Conservation (phyloP, 177 flowering plant genomes). For the Vitis hybrid region DNA sequence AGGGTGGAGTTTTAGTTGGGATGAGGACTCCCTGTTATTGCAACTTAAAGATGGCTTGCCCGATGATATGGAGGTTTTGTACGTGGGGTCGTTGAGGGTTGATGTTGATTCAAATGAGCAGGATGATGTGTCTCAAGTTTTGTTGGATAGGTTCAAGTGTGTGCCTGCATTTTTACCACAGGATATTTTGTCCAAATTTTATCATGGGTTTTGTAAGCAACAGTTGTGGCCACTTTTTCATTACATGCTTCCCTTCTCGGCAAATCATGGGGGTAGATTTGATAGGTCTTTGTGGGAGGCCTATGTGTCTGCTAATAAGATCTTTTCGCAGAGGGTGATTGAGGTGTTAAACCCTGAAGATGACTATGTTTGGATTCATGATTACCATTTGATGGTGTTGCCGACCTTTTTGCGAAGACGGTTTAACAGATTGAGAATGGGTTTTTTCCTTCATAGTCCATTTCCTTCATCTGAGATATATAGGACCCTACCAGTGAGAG, state of each 20-base stretch:
- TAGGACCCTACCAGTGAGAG: constrained; percentile 17
- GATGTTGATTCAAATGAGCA: constrained; percentile 16
- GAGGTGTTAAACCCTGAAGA: constrained; percentile 24
- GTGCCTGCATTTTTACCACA: constrained; percentile 15
- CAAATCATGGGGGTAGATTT: constrained; percentile 12
- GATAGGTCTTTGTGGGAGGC: constrained; percentile 20
- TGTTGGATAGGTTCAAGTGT: constrained; percentile 15
- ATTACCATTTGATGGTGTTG: constrained; percentile 22
- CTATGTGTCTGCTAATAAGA: constrained; percentile 23
- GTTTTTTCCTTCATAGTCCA: constrained; percentile 11
- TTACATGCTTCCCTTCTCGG: constrained; percentile 17
- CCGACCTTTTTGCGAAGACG: constrained; percentile 19
- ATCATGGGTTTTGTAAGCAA: constrained; percentile 19
- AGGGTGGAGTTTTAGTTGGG: constrained; percentile 11
- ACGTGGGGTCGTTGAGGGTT: constrained; percentile 15
- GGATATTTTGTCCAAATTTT: constrained; percentile 10
- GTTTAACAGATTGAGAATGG: constrained; percentile 15
- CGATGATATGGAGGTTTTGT: constrained; percentile 11
- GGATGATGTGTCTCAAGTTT: constrained; percentile 14
- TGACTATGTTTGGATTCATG: constrained; percentile 26
- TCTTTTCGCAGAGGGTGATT: constrained; percentile 22
- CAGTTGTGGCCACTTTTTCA: constrained; percentile 20
- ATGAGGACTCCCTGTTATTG: constrained; percentile 15
- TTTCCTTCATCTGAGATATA: constrained; percentile 17
- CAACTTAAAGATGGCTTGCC: constrained; percentile 17